Evolutionary conservation across 768 basidiomycete species (phyloP).

Genomic region (Psilocybe cubensis): DNA sequence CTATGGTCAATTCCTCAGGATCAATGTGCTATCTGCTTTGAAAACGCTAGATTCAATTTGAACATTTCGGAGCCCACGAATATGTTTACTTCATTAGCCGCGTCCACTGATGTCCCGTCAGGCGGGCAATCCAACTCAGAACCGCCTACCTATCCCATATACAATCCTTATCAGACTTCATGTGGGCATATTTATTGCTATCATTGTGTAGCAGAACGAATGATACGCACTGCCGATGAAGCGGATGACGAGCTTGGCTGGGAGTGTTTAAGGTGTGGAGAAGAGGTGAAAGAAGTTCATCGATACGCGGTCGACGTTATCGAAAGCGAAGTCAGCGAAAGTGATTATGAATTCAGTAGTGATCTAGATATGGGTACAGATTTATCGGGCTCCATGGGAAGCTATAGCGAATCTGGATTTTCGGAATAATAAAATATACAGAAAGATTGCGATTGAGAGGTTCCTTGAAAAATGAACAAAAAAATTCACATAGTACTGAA

Average conservation of each 20-base stretch:
- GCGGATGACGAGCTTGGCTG: conserved; percentile 61
- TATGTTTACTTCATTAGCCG: conserved; percentile 45
- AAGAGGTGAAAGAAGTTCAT: conserved; percentile 64
- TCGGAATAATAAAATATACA: conserved; percentile 34
- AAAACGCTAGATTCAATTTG: conserved; percentile 67
- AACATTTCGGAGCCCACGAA: conserved; percentile 57
- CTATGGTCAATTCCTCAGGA: conserved; percentile 69
- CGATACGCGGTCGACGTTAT: conserved; percentile 52
- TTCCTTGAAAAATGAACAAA: background rate
- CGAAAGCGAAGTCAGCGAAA: conserved; percentile 44
- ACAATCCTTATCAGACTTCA: conserved; percentile 81
- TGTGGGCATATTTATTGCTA: conserved; percentile 94
- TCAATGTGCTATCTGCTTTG: conserved; percentile 91
- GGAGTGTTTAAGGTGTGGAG: conserved; percentile 84
- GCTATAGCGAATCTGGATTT: conserved; percentile 50
- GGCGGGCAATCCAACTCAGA: conserved; percentile 31
- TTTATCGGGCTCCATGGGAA: conserved; percentile 58
- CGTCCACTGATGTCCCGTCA: conserved; percentile 15
- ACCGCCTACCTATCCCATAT: conserved; percentile 65
- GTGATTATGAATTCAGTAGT: conserved; percentile 66
- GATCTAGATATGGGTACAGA: conserved; percentile 55
- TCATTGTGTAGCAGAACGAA: conserved; percentile 84
- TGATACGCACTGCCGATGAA: conserved; percentile 75
- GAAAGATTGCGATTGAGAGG: background rate
- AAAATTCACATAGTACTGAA: background rate